Evolutionary conservation across 2,329 filamentous ascomycete species (phyloP).

Genomic region (Talaromyces sp.): DNA sequence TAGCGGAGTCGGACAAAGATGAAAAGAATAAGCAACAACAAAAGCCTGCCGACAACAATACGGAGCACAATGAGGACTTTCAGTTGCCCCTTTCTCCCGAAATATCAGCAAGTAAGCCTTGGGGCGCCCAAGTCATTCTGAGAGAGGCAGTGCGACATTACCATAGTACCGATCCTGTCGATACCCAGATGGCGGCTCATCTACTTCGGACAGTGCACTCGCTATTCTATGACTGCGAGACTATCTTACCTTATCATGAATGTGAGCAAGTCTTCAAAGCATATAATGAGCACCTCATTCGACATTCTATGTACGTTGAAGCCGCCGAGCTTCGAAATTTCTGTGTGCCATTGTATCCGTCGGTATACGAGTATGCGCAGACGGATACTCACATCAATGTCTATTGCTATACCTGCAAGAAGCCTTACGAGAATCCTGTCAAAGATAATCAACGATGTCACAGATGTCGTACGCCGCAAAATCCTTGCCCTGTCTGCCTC

Average conservation of each 20-base stretch:
- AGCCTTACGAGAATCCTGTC: constrained; percentile 51
- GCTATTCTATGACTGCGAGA: constrained; percentile 37
- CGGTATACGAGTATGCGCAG: constrained; percentile 56
- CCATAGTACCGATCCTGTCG: constrained; percentile 36
- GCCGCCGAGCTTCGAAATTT: constrained; percentile 57
- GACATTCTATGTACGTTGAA: constrained; percentile 43
- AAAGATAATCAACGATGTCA: constrained; percentile 52
- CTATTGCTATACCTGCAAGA: constrained; percentile 56
- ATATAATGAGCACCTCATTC: constrained; percentile 56
- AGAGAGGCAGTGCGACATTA: constrained; percentile 41
- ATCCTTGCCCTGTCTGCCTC: constrained; percentile 43
- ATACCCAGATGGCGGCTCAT: constrained; percentile 42
- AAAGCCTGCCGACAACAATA: not conserved
- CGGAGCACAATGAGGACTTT: constrained; percentile 21
- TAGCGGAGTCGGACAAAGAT: constrained; percentile 36
- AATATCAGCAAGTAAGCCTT: constrained; percentile 34
- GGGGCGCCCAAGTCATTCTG: constrained; percentile 39
- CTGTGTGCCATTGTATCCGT: constrained; percentile 54
- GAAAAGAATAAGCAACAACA: constrained; percentile 20
- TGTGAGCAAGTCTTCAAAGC: constrained; percentile 54
- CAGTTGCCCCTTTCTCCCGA: constrained; percentile 34
- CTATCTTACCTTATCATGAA: constrained; percentile 44
- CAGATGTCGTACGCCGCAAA: constrained; percentile 44
- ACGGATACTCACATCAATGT: constrained; percentile 55
- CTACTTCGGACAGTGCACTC: constrained; percentile 40